Base-by-base conservation (phyloP, 2,329 filamentous ascomycete species). In the Pyrenochaeta sp. region DNA sequence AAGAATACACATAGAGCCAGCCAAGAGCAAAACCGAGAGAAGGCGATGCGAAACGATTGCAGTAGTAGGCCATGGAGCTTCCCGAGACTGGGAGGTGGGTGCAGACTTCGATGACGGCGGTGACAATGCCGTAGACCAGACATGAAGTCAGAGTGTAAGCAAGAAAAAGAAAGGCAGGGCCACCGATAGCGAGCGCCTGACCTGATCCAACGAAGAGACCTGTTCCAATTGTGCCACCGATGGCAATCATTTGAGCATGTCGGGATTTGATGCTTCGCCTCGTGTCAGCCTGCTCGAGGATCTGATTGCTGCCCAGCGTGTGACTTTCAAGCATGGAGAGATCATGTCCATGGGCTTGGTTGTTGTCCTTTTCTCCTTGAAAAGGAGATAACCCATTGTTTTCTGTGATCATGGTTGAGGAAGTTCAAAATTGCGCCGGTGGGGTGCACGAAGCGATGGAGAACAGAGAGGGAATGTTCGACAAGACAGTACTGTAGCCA, bases 231-330 rank as follows among this genome's bases (percentile, higher is more conserved):
- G 65, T 67, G n/a, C 69, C 72, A 14, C 71, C 71, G n/a, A 75
- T 46, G 7, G 73, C 71, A 43, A 75, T 75, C 72, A 75, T 75
- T 40, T 75, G 73, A n/a, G 68, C 68, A 61, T 75, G 73, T 36
- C 73, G 82, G 17, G 87, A 86, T 77, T 93, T 93, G 62, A 94
- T 78, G 73, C 86, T 48, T 29, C 37, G 31, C 21, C 32, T 49
- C 14, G 46, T 49, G 2, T 14, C 17, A 14, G 37, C 37, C 17
- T 36, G 33, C 17, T 36, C 33, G 14, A 36, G 2, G 14, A 36
- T 12, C 33, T 36, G 11, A n/a, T 36, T 36, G 33, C n/a, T 36
- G 33, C 33, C 33, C n/a, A 17, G 12, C 17, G 33, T n/a, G 9
- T 36, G 17, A n/a, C 33, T 36, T n/a, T 36, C 14, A 4, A 36